These are phyloP conservation scores for Lyophyllum shimeji DNA, from an alignment of 768 basidiomycete genomes.

Conservation along the genomic window DNA sequence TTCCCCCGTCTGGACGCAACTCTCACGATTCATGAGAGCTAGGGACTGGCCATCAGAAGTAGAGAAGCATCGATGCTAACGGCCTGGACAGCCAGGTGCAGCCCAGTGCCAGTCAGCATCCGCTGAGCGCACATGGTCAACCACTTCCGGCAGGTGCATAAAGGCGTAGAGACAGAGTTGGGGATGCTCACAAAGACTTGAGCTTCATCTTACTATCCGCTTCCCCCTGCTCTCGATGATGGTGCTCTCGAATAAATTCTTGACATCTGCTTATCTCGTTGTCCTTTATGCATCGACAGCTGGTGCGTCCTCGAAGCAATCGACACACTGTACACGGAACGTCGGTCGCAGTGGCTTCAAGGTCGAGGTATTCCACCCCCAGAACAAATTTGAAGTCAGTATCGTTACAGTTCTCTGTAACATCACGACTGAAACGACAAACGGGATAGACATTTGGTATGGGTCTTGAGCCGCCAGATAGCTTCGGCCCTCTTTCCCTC, in stretches of 20 bases:
- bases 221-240: slow-evolving; percentile 10
- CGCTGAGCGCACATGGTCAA: background rate
- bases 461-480: slow-evolving; percentile 21
- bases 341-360: slow-evolving; percentile 22
- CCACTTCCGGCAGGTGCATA: background rate
- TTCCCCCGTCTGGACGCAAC: background rate
- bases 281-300: slow-evolving; percentile 22
- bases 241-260: slow-evolving; percentile 28
- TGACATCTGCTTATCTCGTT: slow-evolving; percentile 26
- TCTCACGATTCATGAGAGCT: background rate
- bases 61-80: background rate
- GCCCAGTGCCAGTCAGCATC: background rate
- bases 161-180: background rate
- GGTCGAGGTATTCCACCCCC: slow-evolving; percentile 21
- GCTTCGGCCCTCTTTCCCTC: slow-evolving; percentile 14
- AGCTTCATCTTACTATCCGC: background rate
- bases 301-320: slow-evolving; percentile 15
- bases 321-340: slow-evolving; percentile 23
- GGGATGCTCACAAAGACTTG: background rate
- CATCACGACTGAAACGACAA: background rate
- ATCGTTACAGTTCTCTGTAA: too few species aligned
- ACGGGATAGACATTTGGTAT: slow-evolving; percentile 26
- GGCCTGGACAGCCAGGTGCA: background rate
- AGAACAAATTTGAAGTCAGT: slow-evolving; percentile 6
- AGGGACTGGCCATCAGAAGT: slow-evolving; percentile 3